phyloP scores from a whole-genome alignment of 441 rosid genomes.

The Arabidopsis lyrata region DNA sequence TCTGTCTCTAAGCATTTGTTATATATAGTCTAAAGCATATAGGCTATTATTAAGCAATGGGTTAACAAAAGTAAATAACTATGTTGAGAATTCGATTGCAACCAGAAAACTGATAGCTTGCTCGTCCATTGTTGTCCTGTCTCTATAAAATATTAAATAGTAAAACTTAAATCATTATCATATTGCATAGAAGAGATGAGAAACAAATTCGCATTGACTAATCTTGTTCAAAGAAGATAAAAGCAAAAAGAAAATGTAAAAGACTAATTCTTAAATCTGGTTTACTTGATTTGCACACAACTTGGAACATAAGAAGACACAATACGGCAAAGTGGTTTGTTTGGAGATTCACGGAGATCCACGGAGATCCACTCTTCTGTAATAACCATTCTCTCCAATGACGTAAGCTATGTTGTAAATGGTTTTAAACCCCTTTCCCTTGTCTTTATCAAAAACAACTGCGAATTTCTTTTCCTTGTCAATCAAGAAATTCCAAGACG shows the following conservation, averaged over 20 bases:
- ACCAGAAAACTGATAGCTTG: background rate
- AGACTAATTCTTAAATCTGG: background rate
- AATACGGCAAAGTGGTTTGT: background rate
- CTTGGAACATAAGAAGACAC: background rate
- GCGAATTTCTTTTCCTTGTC: conserved; percentile 15
- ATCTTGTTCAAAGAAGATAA: background rate
- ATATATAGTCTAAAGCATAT: too few relatives aligned
- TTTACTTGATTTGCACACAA: conserved; percentile 2
- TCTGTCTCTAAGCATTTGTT: too few relatives aligned
- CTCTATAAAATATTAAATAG: too few relatives aligned
- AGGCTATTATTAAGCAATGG: too few relatives aligned
- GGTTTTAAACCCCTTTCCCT: background rate
- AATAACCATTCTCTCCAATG: conserved; percentile 3
- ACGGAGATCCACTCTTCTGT: background rate
- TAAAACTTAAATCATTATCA: background rate
- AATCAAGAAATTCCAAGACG: background rate
- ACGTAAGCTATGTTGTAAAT: background rate
- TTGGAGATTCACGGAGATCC: background rate
- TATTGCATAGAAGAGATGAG: background rate
- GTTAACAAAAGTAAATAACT: too few relatives aligned
- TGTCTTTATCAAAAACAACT: background rate
- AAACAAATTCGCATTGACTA: background rate
- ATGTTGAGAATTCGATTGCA: too few relatives aligned
- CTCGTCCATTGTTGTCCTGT: too few relatives aligned
- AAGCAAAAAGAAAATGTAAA: background rate